phyloP scores from a whole-genome alignment of 2,329 filamentous ascomycete species.

The Balansia obtecta region DNA sequence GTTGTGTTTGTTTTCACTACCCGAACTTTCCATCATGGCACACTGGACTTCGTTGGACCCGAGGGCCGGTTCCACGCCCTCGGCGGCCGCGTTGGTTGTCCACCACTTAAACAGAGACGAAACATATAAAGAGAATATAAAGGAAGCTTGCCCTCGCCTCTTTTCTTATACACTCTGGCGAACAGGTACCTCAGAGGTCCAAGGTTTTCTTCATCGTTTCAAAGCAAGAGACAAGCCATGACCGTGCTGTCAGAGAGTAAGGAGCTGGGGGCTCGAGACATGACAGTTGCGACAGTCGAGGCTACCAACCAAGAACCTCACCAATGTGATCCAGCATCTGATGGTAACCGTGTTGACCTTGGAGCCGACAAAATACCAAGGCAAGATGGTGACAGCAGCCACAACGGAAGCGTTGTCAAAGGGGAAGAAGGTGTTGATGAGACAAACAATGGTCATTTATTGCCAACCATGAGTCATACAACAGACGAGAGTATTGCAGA shows the following conservation, averaged over 20 bases:
- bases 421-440: constrained; percentile 2
- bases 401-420: constrained; percentile 9
- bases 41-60: background rate
- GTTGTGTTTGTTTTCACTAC: no score
- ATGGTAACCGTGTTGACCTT: background rate
- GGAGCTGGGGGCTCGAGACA: constrained; percentile 16
- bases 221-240: constrained; percentile 11
- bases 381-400: background rate
- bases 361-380: background rate
- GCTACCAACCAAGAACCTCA: constrained; percentile 11
- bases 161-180: background rate
- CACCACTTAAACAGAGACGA: background rate
- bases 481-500: constrained; percentile 40
- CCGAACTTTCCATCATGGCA: background rate
- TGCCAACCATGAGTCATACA: constrained; percentile 34
- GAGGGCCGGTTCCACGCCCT: background rate
- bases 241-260: constrained; percentile 14
- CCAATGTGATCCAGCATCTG: background rate
- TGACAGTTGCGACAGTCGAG: constrained; percentile 16
- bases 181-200: background rate
- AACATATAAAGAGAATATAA: background rate
- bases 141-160: background rate
- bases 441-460: constrained; percentile 8
- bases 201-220: background rate
- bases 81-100: background rate